phyloP scores from a whole-genome alignment of 371 early-diverging fungal genomes.

The Actinomortierella ambigua region DNA sequence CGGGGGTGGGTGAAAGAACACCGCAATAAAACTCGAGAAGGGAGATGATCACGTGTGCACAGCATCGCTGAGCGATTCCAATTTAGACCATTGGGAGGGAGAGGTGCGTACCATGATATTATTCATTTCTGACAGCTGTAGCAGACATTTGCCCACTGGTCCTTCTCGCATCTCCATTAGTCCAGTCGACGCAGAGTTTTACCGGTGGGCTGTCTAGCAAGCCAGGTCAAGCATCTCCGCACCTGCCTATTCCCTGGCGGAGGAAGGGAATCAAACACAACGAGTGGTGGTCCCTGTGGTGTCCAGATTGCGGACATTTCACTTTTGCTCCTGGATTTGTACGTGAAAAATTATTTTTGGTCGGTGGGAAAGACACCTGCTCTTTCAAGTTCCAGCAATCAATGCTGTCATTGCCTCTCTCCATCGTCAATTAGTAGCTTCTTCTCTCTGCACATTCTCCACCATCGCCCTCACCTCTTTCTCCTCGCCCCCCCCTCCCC shows the following conservation, averaged over 20 bases:
- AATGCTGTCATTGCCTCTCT: not conserved
- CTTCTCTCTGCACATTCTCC: not conserved
- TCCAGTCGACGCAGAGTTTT: too few relatives aligned
- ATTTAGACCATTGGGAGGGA: not conserved
- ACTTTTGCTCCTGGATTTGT: not conserved
- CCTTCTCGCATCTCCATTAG: too few relatives aligned
- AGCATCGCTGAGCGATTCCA: too few relatives aligned
- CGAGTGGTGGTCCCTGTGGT: not conserved
- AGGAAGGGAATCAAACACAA: too few relatives aligned
- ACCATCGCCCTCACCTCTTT: not conserved
- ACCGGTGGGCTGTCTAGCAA: too few relatives aligned
- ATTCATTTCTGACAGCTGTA: too few relatives aligned
- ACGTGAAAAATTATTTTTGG: not conserved
- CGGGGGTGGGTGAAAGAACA: not conserved
- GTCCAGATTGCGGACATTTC: not conserved
- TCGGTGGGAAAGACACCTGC: not conserved
- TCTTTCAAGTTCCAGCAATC: not conserved
- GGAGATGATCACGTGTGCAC: too few relatives aligned
- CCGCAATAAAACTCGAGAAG: too few relatives aligned
- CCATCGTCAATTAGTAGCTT: too few relatives aligned
- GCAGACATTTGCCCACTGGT: too few relatives aligned
- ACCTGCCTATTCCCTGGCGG: too few relatives aligned
- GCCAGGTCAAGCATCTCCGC: too few relatives aligned
- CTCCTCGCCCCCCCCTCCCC: not conserved
- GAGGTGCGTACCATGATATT: not conserved